phyloP scores from a whole-genome alignment of 129 eudicot species.

The Kitagawia praeruptora region DNA sequence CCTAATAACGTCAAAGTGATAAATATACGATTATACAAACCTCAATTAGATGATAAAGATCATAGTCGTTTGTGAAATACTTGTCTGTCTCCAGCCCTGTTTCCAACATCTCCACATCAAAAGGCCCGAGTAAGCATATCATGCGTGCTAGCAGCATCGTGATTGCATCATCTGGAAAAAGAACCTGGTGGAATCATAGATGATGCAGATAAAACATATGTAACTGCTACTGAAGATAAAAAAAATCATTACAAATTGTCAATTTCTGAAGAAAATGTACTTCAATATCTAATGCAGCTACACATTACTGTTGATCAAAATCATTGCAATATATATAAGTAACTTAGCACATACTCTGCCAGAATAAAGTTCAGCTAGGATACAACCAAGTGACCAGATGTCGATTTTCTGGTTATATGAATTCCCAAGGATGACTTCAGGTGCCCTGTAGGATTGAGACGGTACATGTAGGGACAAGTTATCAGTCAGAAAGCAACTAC shows the following conservation, averaged over 20 bases:
- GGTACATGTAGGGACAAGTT: slow-evolving; percentile 70
- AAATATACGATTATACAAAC: slow-evolving; percentile 17
- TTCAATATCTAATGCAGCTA: not conserved
- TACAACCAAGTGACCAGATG: slow-evolving; percentile 92
- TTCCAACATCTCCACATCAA: slow-evolving; percentile 65
- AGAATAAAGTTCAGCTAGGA: slow-evolving; percentile 69
- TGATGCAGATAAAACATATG: not conserved
- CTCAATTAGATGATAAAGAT: slow-evolving; percentile 57
- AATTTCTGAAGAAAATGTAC: not conserved
- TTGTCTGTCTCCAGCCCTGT: slow-evolving; percentile 72
- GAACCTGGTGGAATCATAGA: slow-evolving; percentile 38
- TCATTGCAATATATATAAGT: not conserved
- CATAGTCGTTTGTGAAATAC: slow-evolving; percentile 69
- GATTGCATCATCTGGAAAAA: slow-evolving; percentile 63
- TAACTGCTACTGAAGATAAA: not conserved
- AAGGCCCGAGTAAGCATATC: slow-evolving; percentile 74
- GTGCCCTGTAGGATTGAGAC: slow-evolving; percentile 93
- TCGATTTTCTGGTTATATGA: slow-evolving; percentile 79
- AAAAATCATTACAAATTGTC: not conserved
- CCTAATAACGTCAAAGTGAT: not conserved
- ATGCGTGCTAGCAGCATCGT: slow-evolving; percentile 61
- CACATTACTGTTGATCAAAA: not conserved
- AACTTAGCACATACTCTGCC: slow-evolving; percentile 56
- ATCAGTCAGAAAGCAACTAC: slow-evolving; percentile 82
- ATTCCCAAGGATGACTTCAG: slow-evolving; percentile 87